Conservation (phyloP, 1,139 yeast genomes). For the Hemisphaericaspora xylofermentans region DNA sequence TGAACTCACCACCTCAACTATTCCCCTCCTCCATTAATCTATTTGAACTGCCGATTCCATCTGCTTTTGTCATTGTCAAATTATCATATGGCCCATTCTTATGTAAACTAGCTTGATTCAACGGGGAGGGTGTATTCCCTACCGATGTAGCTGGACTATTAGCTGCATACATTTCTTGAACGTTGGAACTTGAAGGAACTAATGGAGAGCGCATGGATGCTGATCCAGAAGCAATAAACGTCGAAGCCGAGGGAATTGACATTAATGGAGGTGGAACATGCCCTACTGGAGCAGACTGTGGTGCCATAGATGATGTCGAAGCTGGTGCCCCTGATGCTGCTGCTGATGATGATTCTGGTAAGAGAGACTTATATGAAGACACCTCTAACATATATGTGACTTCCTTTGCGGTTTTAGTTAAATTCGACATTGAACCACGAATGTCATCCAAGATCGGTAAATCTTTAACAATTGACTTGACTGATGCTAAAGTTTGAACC, state of each 20-base stretch:
- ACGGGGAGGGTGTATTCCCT: conserved; percentile 30
- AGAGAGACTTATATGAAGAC: conserved; percentile 41
- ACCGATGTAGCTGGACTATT: conserved; percentile 6
- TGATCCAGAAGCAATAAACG: conserved; percentile 12
- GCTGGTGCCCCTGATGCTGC: conserved; percentile 11
- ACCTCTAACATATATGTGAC: conserved; percentile 77
- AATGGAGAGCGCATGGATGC: conserved; percentile 34
- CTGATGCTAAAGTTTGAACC: conserved; percentile 77
- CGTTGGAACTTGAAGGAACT: conserved; percentile 18
- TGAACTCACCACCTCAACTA: background rate
- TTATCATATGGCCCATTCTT: conserved; percentile 44
- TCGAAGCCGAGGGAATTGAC: conserved; percentile 29
- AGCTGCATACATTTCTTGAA: conserved; percentile 5
- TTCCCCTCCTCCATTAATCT: background rate
- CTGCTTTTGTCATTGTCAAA: conserved; percentile 29
- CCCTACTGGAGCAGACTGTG: conserved; percentile 5
- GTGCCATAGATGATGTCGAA: conserved; percentile 3
- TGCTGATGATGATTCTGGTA: conserved; percentile 19
- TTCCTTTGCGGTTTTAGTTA: conserved; percentile 88
- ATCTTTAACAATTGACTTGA: conserved; percentile 79
- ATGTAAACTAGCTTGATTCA: conserved; percentile 35
- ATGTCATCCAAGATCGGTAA: conserved; percentile 78
- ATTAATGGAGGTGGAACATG: conserved; percentile 27
- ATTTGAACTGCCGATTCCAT: conserved; percentile 1
- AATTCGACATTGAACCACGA: conserved; percentile 72